Percentiles rank a stretch among this genome's conserved stretches.
Conservation (phyloP, 2,329 filamentous ascomycete genomes). For the Colletotrichum tropicale region DNA sequence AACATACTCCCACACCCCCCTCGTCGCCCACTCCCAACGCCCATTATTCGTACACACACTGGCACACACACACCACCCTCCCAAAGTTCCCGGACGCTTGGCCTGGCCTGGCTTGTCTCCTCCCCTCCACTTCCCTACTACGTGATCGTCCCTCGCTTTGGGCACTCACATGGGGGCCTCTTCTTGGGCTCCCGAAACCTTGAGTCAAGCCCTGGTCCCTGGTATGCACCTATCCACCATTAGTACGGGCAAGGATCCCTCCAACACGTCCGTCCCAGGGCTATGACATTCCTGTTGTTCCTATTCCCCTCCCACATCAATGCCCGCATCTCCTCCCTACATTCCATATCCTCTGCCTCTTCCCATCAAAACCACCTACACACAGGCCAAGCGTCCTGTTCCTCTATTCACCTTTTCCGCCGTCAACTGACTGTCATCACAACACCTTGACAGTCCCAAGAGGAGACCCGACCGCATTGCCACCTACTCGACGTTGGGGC, state of each 20-base stretch:
- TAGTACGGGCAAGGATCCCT: conserved; percentile 17
- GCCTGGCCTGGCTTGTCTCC: neutral
- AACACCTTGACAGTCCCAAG: conserved; percentile 1
- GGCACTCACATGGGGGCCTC: conserved; percentile 18
- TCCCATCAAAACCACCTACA: conserved; percentile 17
- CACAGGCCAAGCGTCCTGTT: conserved; percentile 8
- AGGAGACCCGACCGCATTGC: neutral
- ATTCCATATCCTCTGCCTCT: conserved; percentile 18
- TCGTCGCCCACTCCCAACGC: neutral
- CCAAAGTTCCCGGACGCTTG: conserved; percentile 18
- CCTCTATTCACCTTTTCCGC: neutral
- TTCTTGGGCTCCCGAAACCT: conserved; percentile 22
- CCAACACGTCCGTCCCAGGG: conserved; percentile 19
- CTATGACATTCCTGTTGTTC: conserved; percentile 22
- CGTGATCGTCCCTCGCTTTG: conserved; percentile 21
- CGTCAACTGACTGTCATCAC: conserved; percentile 7
- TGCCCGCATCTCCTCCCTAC: conserved; percentile 22
- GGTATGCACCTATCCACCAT: conserved; percentile 22
- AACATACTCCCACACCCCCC: neutral
- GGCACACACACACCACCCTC: neutral
- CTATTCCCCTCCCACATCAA: conserved; percentile 16
- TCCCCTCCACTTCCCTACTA: conserved; percentile 10
- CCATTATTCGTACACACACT: neutral
- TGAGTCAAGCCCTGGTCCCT: conserved; percentile 22
- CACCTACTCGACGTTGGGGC: conserved; percentile 1